Conservation (phyloP, 2,329 filamentous ascomycete genomes). For the Diaporthe ilicicola region DNA sequence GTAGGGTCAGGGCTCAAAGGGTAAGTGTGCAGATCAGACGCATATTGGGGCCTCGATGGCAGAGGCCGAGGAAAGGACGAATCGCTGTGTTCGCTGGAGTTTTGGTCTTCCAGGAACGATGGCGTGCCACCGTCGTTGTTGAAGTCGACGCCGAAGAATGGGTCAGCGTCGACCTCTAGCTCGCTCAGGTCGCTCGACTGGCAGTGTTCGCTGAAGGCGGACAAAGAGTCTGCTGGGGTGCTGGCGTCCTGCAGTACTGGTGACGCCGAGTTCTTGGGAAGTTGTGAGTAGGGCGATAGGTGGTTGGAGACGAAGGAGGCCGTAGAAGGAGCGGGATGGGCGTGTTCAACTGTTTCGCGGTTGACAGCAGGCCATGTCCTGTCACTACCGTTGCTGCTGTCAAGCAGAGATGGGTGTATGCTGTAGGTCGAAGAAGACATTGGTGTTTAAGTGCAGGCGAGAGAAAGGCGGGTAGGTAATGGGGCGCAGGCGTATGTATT, state of each 20-base stretch:
- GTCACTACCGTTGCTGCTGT: constrained; percentile 28
- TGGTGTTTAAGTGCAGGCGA: constrained; percentile 36
- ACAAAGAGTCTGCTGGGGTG: constrained; percentile 60
- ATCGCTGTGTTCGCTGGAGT: constrained; percentile 27
- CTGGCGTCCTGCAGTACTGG: constrained; percentile 48
- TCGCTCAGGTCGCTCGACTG: constrained; percentile 58
- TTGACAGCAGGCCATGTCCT: constrained; percentile 26
- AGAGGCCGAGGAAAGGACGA: constrained; percentile 1
- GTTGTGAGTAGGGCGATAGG: constrained; percentile 53
- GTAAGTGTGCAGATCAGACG: constrained; percentile 43
- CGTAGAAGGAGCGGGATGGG: constrained; percentile 40
- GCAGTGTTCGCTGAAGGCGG: constrained; percentile 55
- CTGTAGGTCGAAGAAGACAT: constrained; percentile 33
- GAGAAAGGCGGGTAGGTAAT: constrained; percentile 25
- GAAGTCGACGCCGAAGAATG: constrained; percentile 61
- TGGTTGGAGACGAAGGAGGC: constrained; percentile 48
- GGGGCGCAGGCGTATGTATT: constrained; percentile 31
- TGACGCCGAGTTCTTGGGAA: constrained; percentile 50
- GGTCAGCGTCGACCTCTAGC: constrained; percentile 53
- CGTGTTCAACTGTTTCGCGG: constrained; percentile 12
- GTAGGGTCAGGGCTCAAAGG: constrained; percentile 60
- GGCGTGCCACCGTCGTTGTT: constrained; percentile 52
- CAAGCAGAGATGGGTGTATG: constrained; percentile 33
- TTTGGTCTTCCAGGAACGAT: constrained; percentile 53
- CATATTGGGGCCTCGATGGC: constrained; percentile 28